Conservation (phyloP, 2,329 filamentous ascomycete species). For the Cercospora sp. region DNA sequence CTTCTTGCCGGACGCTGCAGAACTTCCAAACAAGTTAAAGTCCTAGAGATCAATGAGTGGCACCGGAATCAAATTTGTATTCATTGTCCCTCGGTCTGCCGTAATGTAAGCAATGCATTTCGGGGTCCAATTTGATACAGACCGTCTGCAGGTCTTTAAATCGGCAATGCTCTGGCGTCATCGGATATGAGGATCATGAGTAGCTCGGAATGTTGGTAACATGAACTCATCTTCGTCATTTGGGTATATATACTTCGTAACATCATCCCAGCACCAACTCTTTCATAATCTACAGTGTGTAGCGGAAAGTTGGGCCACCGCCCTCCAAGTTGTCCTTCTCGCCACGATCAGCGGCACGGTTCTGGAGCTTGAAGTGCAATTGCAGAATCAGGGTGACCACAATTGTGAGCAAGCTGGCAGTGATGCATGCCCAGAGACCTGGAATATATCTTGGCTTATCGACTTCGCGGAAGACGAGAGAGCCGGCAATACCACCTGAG, state of each 20-base stretch:
- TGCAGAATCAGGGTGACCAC: slow-evolving; percentile 22
- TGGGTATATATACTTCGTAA: not conserved
- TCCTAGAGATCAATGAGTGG: not conserved
- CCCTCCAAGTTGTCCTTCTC: slow-evolving; percentile 30
- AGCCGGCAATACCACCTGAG: slow-evolving; percentile 29
- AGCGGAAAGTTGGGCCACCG: slow-evolving; percentile 35
- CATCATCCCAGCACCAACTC: not conserved
- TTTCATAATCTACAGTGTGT: slow-evolving; percentile 29
- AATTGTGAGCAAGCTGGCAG: slow-evolving; percentile 27
- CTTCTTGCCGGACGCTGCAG: not conserved
- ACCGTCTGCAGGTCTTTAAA: not conserved
- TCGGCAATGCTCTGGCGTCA: too few species aligned
- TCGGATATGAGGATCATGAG: too few species aligned
- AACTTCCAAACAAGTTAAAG: not conserved
- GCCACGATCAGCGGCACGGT: slow-evolving; percentile 27
- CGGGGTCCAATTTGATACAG: not conserved
- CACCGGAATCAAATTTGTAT: not conserved
- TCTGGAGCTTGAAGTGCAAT: slow-evolving; percentile 27
- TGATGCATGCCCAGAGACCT: slow-evolving; percentile 31
- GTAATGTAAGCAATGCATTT: not conserved
- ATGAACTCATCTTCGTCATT: too few species aligned
- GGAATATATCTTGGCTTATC: slow-evolving; percentile 29
- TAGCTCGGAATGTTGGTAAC: too few species aligned
- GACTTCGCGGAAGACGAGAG: slow-evolving; percentile 23
- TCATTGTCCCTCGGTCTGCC: not conserved